phyloP scores from a whole-genome alignment of 176 grass and related monocot genomes.

The Triticum monococcum region DNA sequence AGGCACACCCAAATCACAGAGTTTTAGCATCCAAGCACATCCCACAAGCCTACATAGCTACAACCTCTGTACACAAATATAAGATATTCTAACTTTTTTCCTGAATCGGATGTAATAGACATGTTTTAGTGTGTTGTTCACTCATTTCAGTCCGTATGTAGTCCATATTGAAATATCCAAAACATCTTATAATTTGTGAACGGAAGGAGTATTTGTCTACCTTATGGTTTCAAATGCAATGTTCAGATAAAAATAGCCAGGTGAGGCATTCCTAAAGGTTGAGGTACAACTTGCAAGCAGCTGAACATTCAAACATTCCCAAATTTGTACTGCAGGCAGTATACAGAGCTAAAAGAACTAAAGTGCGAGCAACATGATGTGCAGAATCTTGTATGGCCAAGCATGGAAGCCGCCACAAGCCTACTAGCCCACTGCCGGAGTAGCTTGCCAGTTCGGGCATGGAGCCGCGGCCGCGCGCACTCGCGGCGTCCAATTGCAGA shows the following conservation, averaged over 20 bases:
- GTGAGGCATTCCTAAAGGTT: neutral
- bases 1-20: neutral
- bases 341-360: neutral
- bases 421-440: neutral
- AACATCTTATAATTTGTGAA: too few species aligned
- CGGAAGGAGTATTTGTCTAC: neutral
- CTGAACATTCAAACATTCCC: neutral
- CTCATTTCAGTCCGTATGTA: too few species aligned
- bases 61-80: too few species aligned
- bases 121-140: too few species aligned
- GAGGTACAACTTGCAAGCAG: neutral
- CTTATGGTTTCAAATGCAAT: neutral
- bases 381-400: neutral
- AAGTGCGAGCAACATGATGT: neutral
- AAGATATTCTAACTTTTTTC: too few species aligned
- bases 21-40: neutral
- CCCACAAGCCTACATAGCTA: neutral
- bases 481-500: neutral
- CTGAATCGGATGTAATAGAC: too few species aligned
- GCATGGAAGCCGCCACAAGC: neutral
- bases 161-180: too few species aligned
- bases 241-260: neutral
- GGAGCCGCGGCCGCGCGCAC: constrained; percentile 18
- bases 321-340: neutral
- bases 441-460: constrained; percentile 12